These are phyloP conservation scores for Teunomyces stri DNA, from an alignment of 805 yeast genomes.

Conservation along the genomic window DNA sequence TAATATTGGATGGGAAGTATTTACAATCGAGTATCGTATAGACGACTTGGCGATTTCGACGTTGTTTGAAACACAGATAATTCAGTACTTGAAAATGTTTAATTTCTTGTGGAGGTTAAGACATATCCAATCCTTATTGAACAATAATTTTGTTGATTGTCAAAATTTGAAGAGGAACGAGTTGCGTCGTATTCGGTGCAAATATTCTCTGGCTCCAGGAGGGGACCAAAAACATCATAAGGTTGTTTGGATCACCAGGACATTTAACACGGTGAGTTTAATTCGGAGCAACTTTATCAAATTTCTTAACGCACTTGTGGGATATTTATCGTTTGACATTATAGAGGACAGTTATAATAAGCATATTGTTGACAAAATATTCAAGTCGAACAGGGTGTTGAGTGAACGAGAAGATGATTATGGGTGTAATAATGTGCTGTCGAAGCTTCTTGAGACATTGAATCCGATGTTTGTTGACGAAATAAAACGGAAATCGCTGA, in stretches of 20 bases:
- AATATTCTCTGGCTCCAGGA: background rate
- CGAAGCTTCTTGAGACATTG: constrained; percentile 9
- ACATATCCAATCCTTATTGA: constrained; percentile 55
- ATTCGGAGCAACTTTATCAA: constrained; percentile 39
- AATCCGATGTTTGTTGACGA: constrained; percentile 11
- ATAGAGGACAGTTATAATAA: constrained; percentile 40
- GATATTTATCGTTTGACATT: constrained; percentile 45
- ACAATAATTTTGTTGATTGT: constrained; percentile 27
- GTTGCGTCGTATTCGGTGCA: constrained; percentile 13
- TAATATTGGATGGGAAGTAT: constrained; percentile 86
- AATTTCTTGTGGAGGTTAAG: constrained; percentile 81
- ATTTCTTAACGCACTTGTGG: constrained; percentile 40
- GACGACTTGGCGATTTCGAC: constrained; percentile 53
- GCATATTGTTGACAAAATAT: constrained; percentile 21
- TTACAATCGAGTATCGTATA: constrained; percentile 74
- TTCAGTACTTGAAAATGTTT: constrained; percentile 68
- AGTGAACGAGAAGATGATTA: constrained; percentile 7
- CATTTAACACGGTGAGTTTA: constrained; percentile 34
- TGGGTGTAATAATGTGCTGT: constrained; percentile 10
- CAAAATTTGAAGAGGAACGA: constrained; percentile 27
- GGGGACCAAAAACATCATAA: constrained; percentile 15
- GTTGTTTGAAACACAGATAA: constrained; percentile 25
- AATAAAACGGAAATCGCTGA: constrained; percentile 3
- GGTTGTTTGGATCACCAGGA: constrained; percentile 27
- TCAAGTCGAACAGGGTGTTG: constrained; percentile 12